Percentiles rank a stretch among this genome's conserved stretches.
Evolutionary conservation across 176 grass and related monocot genomes (phyloP).

Genomic region (Avena insularis): DNA sequence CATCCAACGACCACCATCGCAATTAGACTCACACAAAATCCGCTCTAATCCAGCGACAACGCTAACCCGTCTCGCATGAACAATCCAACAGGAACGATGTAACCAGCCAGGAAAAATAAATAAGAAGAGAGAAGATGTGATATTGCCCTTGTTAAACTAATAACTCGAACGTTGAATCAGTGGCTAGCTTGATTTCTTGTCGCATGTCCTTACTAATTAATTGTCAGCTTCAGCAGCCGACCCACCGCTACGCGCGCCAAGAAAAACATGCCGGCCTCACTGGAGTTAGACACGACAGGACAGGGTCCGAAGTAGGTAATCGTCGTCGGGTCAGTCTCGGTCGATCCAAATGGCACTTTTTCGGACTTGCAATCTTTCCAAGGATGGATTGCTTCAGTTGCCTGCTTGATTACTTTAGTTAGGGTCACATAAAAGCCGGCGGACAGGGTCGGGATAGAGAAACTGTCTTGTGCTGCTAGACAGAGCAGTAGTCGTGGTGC

Average conservation of each 20-base stretch:
- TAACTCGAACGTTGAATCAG: background rate
- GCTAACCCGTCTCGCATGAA: background rate
- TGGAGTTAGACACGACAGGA: slow-evolving; percentile 47
- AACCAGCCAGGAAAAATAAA: background rate
- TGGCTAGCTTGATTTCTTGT: slow-evolving; percentile 12
- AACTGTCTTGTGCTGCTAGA: background rate
- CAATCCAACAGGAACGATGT: background rate
- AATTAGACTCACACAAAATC: background rate
- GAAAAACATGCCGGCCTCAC: slow-evolving; percentile 28
- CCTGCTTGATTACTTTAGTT: background rate
- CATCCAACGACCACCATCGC: slow-evolving; percentile 34
- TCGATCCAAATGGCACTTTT: slow-evolving; percentile 46
- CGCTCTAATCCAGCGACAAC: background rate
- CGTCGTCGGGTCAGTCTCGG: background rate
- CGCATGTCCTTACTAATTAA: background rate
- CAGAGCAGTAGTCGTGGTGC: too few relatives aligned
- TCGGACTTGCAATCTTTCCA: slow-evolving; percentile 37
- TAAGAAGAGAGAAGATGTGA: background rate
- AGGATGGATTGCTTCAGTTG: slow-evolving; percentile 34
- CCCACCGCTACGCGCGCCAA: slow-evolving; percentile 38
- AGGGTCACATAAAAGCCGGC: background rate
- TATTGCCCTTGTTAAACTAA: background rate
- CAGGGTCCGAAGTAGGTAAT: slow-evolving; percentile 11
- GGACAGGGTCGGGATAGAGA: background rate
- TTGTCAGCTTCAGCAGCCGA: slow-evolving; percentile 14